Base-by-base conservation (phyloP, 1,139 yeast genomes). In the Yamadazyma atmosphaerica region DNA sequence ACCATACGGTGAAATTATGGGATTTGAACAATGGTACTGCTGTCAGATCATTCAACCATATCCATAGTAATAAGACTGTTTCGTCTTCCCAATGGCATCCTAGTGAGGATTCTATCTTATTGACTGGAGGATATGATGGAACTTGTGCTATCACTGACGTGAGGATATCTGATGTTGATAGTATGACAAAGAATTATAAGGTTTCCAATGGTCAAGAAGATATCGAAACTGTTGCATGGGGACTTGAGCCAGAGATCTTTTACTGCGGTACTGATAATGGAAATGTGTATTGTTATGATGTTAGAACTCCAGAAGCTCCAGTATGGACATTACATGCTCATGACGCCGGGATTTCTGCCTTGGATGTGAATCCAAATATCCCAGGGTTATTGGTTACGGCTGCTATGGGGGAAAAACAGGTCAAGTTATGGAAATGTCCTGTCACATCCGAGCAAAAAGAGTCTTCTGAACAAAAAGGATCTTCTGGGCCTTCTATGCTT, bases 321-420 rank as follows among this genome's bases (percentile, higher is more conserved):
- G 56, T 92, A 28, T 92, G 99, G 99, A 87, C 95, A 4, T 74
- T 92, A 54, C 96, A 94, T 65, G 98, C 98, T 2, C 98, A 92
- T 60, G 98, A 92, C 63, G 80, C 95, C 4, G 97, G 95, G 43
- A 84, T 92, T 44, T 84, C 97, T 9, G 75, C 94, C 3, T 75
- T 94, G 52, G 85, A 83, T 51, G 75, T 83, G 33, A 89, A 87
- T 61, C 58, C 62, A 24, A 76, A 72, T 56, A 63, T 88, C 35
- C 83, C 84, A 19, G 95, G 95, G 13, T 69, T 86, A 73, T 64
- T 92, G 59, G 80, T 82, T 21, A 88, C 98, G 3, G 83, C 95
- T 41, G 96, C 97, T 9, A 84, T 85, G 89, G 87, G 90, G 40
- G 98, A 94, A 57, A 87, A 86, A 61, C 65, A 69, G 10, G 80